A percentile compares a stretch with the other conserved stretches of the same genome.
phyloP scores from a whole-genome alignment of 345 rosid species.

The Populus ilicifolia region DNA sequence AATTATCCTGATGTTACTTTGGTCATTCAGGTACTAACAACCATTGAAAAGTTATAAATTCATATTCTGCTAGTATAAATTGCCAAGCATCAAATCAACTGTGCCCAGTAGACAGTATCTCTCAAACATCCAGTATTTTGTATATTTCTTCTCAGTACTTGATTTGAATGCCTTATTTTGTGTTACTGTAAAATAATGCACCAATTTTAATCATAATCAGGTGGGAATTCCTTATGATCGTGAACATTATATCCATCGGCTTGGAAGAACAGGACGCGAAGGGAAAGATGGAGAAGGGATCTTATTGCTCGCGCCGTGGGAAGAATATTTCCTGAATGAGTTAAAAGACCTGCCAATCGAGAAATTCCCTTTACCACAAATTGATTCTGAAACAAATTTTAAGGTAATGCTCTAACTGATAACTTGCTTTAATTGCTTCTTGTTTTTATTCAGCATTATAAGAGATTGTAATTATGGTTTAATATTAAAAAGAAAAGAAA shows the following conservation, averaged over 20 bases:
- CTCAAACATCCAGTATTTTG: background rate
- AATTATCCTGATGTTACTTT: constrained; percentile 92
- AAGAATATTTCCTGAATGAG: constrained; percentile 78
- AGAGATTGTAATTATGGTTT: background rate
- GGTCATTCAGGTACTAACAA: constrained; percentile 76
- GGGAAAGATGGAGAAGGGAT: constrained; percentile 85
- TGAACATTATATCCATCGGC: constrained; percentile 82
- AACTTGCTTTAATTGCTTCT: background rate
- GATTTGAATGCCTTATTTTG: background rate
- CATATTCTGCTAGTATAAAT: background rate
- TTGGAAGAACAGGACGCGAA: constrained; percentile 89
- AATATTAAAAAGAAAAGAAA: background rate
- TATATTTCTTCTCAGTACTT: background rate
- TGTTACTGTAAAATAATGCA: constrained; percentile 1
- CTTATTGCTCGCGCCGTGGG: constrained; percentile 92
- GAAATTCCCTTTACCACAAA: constrained; percentile 47
- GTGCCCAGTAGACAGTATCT: background rate
- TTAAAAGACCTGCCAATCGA: constrained; percentile 77
- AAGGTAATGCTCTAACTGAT: constrained; percentile 43
- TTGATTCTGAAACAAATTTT: constrained; percentile 50
- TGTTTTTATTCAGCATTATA: background rate
- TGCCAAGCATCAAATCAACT: background rate
- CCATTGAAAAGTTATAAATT: background rate
- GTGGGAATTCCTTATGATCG: constrained; percentile 75
- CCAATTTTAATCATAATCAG: constrained; percentile 34